phyloP scores from a whole-genome alignment of 768 basidiomycete species.

The Termitomyces sp. region DNA sequence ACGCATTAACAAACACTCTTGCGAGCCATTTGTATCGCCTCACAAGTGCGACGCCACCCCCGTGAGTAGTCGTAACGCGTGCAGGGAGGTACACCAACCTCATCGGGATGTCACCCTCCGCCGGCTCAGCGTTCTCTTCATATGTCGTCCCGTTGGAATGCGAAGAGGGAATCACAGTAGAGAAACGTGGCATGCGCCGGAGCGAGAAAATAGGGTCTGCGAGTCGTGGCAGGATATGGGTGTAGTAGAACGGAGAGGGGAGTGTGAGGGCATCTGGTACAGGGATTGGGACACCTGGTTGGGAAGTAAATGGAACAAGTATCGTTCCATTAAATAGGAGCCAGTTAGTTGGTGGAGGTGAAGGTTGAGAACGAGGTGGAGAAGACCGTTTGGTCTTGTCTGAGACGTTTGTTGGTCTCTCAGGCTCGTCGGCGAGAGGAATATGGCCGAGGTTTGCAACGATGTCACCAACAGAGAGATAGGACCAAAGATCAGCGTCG shows the following conservation, averaged over 20 bases:
- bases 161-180: constrained; percentile 29
- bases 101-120: constrained; percentile 24
- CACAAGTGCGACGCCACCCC: constrained; percentile 52
- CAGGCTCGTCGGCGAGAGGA: constrained; percentile 34
- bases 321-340: constrained; percentile 64
- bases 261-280: constrained; percentile 53
- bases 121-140: neutral
- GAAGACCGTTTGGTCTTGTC: constrained; percentile 1
- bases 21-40: constrained; percentile 66
- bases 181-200: constrained; percentile 27
- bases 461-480: constrained; percentile 73
- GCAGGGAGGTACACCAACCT: constrained; percentile 38
- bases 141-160: neutral
- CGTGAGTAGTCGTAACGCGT: constrained; percentile 53
- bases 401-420: constrained; percentile 16
- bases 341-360: constrained; percentile 41
- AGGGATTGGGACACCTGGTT: constrained; percentile 49
- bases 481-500: constrained; percentile 62
- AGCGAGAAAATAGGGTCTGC: constrained; percentile 32
- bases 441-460: constrained; percentile 80
- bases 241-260: constrained; percentile 74
- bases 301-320: constrained; percentile 49
- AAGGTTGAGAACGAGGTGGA: constrained; percentile 1
- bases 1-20: constrained; percentile 42
- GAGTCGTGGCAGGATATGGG: constrained; percentile 47